These are phyloP conservation scores for Beauveria medogensis DNA, from an alignment of 2,329 filamentous ascomycete species.

Conservation along the genomic window DNA sequence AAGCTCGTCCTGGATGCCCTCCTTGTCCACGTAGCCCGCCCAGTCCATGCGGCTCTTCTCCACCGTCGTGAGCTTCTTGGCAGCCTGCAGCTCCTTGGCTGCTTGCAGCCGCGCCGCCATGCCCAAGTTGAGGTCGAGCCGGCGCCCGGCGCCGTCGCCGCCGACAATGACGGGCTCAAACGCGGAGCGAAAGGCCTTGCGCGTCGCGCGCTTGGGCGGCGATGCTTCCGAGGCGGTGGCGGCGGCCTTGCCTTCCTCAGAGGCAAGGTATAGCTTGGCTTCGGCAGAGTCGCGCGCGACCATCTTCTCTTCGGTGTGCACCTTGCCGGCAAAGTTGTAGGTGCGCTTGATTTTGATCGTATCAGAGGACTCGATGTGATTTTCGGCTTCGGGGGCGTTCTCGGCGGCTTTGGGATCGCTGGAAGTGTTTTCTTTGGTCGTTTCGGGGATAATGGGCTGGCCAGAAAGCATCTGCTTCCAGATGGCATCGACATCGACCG, in stretches of 20 bases:
- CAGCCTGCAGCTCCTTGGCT: constrained; percentile 42
- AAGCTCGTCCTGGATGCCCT: constrained; percentile 62
- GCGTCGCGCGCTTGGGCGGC: constrained; percentile 36
- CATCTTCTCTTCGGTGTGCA: constrained; percentile 63
- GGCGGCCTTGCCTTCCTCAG: constrained; percentile 28
- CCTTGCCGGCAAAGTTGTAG: constrained; percentile 67
- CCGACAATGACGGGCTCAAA: constrained; percentile 51
- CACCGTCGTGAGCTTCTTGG: constrained; percentile 61
- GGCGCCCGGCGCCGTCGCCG: constrained; percentile 25
- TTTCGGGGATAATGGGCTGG: constrained; percentile 13
- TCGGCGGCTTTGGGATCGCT: background rate
- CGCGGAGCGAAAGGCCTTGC: constrained; percentile 50
- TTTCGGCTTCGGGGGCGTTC: constrained; percentile 1
- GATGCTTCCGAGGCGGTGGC: constrained; percentile 17
- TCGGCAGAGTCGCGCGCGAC: constrained; percentile 59
- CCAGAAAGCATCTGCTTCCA: constrained; percentile 59
- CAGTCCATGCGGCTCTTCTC: constrained; percentile 68
- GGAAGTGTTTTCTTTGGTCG: background rate
- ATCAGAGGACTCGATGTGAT: constrained; percentile 21
- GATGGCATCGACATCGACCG: constrained; percentile 62
- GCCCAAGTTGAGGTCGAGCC: constrained; percentile 52
- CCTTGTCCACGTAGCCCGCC: constrained; percentile 63
- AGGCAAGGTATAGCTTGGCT: constrained; percentile 54
- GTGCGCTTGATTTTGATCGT: constrained; percentile 60
- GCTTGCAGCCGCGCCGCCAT: constrained; percentile 40